Base-by-base conservation (phyloP, 2,329 filamentous ascomycete genomes). In the Exophiala alcalophila region DNA sequence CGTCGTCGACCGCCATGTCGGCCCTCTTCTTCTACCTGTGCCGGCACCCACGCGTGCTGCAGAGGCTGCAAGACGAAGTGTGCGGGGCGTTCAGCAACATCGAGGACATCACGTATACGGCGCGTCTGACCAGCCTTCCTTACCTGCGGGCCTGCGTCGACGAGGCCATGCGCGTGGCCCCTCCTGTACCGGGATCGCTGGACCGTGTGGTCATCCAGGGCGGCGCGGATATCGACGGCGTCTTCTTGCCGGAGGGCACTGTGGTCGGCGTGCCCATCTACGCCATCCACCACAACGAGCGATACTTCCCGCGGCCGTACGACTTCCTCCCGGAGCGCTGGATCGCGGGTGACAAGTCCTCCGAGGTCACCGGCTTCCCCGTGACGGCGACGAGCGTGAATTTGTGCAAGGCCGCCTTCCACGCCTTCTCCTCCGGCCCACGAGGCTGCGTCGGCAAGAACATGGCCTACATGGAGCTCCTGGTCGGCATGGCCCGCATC, bases 71-170 rank as follows among this genome's bases (percentile, higher is more conserved):
- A 4, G 45, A 55, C 2, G 64, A 66, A 31, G 58, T 69, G 24
- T 60, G 66, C 10, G 44, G 52, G 9, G 55, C 50, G 7, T 69
- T 69, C 37, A 39, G 46, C 2, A 49, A 56, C n/a, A 47, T 60
- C 1, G 65, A 66, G 9, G 64, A 68, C 2, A 66, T 70, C 27
- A 52, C 51, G 30, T 42, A 56, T 30, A 60, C 62, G 10, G 38
- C 61, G 15, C 51, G 50, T 5, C 52, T 72, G 0, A 62, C 57
- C 21, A 44, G 46, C 1, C 65, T 66, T 19, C 31, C 38, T 0
- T 74, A 69, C 46, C 62, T 74, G 1, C 57, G 60, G 10, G 70
- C 69, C 3, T 68, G 65, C 31, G 60, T 74, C 18, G 66, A 61
- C 52, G 63, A 66, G 50, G 50, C 57, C 4, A 46, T 66, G 29